Conservation (phyloP, 148 eudicot species). For the Arctostaphylos glauca region DNA sequence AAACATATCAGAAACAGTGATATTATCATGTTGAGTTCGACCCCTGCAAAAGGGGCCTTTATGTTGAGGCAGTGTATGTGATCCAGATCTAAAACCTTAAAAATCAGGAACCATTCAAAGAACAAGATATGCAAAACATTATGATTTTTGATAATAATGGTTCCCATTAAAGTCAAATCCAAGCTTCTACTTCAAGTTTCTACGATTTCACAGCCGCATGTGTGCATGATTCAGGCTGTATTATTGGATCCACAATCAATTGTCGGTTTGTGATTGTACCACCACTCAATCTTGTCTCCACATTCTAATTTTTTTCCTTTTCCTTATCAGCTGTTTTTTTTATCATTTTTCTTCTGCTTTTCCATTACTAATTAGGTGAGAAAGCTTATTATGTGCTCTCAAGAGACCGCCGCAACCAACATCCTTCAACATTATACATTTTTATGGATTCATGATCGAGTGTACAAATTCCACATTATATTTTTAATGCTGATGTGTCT, state of each 20-base stretch:
- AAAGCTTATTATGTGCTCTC: too few relatives aligned
- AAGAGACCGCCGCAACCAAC: too few relatives aligned
- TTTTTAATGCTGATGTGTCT: too few relatives aligned
- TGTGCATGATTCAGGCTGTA: constrained; percentile 7
- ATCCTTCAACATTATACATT: neutral
- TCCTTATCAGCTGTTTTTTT: neutral
- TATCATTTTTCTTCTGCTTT: neutral
- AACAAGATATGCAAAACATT: neutral
- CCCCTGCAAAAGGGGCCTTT: neutral
- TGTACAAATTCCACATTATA: too few relatives aligned
- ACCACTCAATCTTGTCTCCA: neutral
- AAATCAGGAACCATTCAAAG: neutral
- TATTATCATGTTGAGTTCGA: neutral
- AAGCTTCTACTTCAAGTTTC: constrained; percentile 20
- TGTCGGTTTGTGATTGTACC: neutral
- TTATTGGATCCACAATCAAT: constrained; percentile 5
- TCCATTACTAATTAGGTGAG: neutral
- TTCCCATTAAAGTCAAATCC: neutral
- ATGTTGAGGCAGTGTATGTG: neutral
- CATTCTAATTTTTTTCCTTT: neutral
- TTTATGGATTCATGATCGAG: too few relatives aligned
- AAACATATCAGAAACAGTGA: neutral
- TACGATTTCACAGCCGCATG: constrained; percentile 16
- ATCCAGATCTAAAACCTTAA: neutral
- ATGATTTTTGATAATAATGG: neutral